Conservation (phyloP, 2,329 filamentous ascomycete genomes). For the Ascomycota sp. region DNA sequence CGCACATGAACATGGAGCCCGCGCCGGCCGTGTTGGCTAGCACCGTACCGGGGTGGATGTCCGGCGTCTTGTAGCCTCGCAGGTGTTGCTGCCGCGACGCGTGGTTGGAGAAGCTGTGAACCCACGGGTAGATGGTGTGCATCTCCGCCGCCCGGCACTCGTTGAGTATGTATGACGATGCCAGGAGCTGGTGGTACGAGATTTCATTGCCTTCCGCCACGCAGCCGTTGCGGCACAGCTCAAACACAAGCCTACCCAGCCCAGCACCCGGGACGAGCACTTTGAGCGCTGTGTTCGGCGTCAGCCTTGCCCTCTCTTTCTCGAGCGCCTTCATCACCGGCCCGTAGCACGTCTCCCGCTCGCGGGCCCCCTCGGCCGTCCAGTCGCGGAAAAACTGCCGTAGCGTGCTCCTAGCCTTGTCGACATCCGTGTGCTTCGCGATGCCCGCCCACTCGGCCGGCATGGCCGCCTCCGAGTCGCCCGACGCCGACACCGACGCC, state of each 20-base stretch:
- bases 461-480: conserved; percentile 22
- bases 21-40: conserved; percentile 23
- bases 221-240: conserved; percentile 23
- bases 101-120: too few relatives aligned
- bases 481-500: conserved; percentile 10
- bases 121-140: too few relatives aligned
- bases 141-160: neutral
- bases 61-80: conserved; percentile 31
- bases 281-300: conserved; percentile 7
- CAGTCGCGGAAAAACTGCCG: conserved; percentile 67
- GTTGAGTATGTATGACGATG: neutral
- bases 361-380: conserved; percentile 24
- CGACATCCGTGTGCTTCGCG: conserved; percentile 55
- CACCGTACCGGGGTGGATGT: conserved; percentile 22
- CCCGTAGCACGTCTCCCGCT: conserved; percentile 21
- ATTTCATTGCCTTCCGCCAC: conserved; percentile 15
- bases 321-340: conserved; percentile 16
- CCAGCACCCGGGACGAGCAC: conserved; percentile 32
- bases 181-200: neutral
- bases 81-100: too few relatives aligned
- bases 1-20: conserved; percentile 22
- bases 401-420: conserved; percentile 82
- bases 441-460: conserved; percentile 47
- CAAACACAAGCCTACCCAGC: conserved; percentile 28
- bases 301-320: conserved; percentile 3